Evolutionary conservation across 306 rosid genomes (phyloP), one percentile per base, ranked within the genome.

Genomic region (peach (Prunus persica)): DNA sequence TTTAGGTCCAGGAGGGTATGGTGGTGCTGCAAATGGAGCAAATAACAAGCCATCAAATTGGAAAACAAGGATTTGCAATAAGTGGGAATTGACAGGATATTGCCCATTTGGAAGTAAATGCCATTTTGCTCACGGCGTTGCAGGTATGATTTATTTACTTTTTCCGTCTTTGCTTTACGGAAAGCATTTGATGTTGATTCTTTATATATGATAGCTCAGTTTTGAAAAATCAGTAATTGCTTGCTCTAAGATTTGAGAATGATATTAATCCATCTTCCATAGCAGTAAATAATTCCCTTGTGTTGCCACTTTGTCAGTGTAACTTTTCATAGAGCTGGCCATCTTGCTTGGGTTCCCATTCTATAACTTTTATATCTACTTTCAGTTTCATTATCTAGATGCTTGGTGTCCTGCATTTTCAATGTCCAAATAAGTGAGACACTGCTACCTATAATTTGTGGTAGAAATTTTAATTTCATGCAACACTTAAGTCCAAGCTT

Each of bases 41-140:
- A 93, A 81, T 87, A 78, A 72, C 9, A 96, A 96, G 87, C 99
- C 99, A 28, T 92, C 99, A 0, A 96, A 96, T 82, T 96, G 99
- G 99, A 96, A 96, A 84, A 96, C 99, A 16, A 86, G 99, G 87
- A 91, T 96, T 78, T 96, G 99, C 78, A 96, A 96, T 79, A 96
- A 96, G 82, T 96, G 99, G 99, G 99, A 96, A 83, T 81, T 88
- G 88, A 96, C 99, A 1, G 98, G 99, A 50, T 93, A 96, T 91
- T 96, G 99, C 80, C 99, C 99, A 4, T 96, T 96, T 74, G 99
- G 99, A 49, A 92, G 78, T 85, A 96, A 96, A 79, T 96, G 99
- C 78, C 99, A 96, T 87, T 96, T 96, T 79, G 99, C 99, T 81
- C 99, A 96, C 77, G 99, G 99, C 65, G 82, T 88, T 43, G 89